Percentiles rank a stretch among this genome's conserved stretches.
phyloP scores from a whole-genome alignment of 177 flowering plant genomes.

The Vitis hybrid region DNA sequence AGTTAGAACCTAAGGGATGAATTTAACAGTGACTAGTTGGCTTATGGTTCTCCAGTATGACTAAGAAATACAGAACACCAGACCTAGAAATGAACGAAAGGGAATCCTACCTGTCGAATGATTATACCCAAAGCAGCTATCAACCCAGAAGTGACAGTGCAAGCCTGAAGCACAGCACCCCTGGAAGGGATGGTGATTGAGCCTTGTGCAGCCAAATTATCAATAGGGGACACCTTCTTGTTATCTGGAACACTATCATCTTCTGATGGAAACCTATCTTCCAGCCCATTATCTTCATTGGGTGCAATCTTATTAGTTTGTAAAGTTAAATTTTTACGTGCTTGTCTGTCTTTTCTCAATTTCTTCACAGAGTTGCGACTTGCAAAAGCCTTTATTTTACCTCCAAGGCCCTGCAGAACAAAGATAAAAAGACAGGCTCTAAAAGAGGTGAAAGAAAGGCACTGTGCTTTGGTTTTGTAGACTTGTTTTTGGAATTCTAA shows the following conservation, averaged over 20 bases:
- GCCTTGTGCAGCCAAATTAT: conserved; percentile 18
- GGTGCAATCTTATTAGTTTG: conserved; percentile 9
- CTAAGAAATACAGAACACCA: not conserved
- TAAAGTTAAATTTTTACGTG: conserved; percentile 13
- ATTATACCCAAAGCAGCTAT: conserved; percentile 61
- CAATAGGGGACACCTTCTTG: conserved; percentile 12
- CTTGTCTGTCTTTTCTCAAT: conserved; percentile 25
- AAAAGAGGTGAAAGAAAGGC: no score
- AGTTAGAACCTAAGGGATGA: not conserved
- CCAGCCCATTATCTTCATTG: conserved; percentile 20
- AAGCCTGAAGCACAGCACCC: conserved; percentile 73
- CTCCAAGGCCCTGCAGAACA: conserved; percentile 30
- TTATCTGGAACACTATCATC: conserved; percentile 22
- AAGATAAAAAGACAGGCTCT: not conserved
- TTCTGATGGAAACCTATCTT: conserved; percentile 13
- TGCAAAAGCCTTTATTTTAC: conserved; percentile 35
- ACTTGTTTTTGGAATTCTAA: no score
- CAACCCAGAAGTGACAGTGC: conserved; percentile 63
- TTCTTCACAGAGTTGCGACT: conserved; percentile 41
- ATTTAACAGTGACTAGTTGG: not conserved
- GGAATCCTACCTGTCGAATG: conserved; percentile 66
- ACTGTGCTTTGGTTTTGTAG: no score
- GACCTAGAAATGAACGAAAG: not conserved
- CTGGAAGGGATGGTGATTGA: conserved; percentile 38
- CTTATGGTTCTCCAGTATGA: not conserved